A percentile compares a stretch with the other conserved stretches of the same genome.
Conservation (phyloP, 1,284 basidiomycete species). For the Naganishia sp. region DNA sequence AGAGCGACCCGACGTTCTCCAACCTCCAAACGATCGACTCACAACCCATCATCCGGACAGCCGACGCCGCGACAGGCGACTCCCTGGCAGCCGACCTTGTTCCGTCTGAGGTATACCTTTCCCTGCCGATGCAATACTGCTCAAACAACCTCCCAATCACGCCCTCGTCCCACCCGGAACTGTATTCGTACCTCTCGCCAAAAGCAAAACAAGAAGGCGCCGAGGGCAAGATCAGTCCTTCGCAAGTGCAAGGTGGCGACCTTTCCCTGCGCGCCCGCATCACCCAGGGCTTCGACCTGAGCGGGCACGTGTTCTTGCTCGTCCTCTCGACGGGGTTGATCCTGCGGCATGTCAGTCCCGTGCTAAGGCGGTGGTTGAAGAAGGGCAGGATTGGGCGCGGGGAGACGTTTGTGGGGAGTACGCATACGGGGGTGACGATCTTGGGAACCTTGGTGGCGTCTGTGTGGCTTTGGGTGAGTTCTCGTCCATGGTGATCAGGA, state of each 20-base stretch:
- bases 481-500: neutral
- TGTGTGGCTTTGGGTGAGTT: slow-evolving; percentile 31
- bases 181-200: slow-evolving; percentile 29
- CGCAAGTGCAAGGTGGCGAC: slow-evolving; percentile 18
- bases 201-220: slow-evolving; percentile 26
- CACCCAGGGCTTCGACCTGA: slow-evolving; percentile 85
- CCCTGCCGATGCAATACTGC: slow-evolving; percentile 29
- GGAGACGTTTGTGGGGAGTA: slow-evolving; percentile 5
- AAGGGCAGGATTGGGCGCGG: slow-evolving; percentile 16
- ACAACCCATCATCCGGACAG: slow-evolving; percentile 28
- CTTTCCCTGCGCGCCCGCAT: slow-evolving; percentile 52
- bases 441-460: slow-evolving; percentile 5
- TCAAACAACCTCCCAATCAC: slow-evolving; percentile 24
- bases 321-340: slow-evolving; percentile 80
- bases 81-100: neutral
- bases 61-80: slow-evolving; percentile 5
- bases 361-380: slow-evolving; percentile 31
- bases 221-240: slow-evolving; percentile 25
- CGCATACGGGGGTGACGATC: slow-evolving; percentile 13
- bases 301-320: slow-evolving; percentile 90
- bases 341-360: slow-evolving; percentile 66
- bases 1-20: slow-evolving; percentile 6
- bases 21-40: slow-evolving; percentile 20
- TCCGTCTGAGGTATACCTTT: slow-evolving; percentile 21
- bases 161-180: slow-evolving; percentile 27